Evolutionary conservation across 1,139 yeast species (phyloP), one percentile per base, ranked within the genome.

Genomic region (Hanseniaspora gamundiae): DNA sequence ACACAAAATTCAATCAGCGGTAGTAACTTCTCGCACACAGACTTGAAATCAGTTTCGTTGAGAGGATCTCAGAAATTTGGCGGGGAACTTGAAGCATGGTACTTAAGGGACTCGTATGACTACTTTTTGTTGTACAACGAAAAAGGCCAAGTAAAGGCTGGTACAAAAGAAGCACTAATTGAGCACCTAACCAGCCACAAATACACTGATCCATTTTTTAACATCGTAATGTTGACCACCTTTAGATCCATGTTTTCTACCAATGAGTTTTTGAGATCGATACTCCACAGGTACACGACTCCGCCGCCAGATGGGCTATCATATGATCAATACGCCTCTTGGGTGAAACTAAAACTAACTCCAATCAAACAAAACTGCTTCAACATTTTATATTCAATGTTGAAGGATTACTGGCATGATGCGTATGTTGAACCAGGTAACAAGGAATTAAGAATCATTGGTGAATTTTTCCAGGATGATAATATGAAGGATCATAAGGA

Each of bases 221-320:
- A 79, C 55, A 68, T 80, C 9, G 74, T 87, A 0, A 77, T 88
- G 65, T 66, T 88, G 48, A 66, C 80, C 27, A 80, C 94, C 0
- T 87, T 85, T 61, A 70, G 84, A 35, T 79, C 93, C 38, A 83
- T 88, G 58, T 74, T 82, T 65, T 70, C 81, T 1, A 74, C 94
- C 1, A 64, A 72, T 3, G 85, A 79, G 47, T 68, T 91, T 30
- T 68, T 87, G 45, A 73, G 70, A 21, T 62, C 74, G 40, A 66
- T 91, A 48, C 75, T 80, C 30, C 69, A 70, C 31, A 68, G 95
- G 43, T 91, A 80, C 62, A 72, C 80, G 48, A 66, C 78, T 29
- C 78, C 76, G 49, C 94, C 96, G 4, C 96, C 96, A 0, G 95
- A 83, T 54, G 95, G 94, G 0, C 66, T 91, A 49, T 76, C 84